A percentile compares a stretch with the other conserved stretches of the same genome.
Conservation (phyloP, 106 monocot species). For the Dendrobium catenatum region DNA sequence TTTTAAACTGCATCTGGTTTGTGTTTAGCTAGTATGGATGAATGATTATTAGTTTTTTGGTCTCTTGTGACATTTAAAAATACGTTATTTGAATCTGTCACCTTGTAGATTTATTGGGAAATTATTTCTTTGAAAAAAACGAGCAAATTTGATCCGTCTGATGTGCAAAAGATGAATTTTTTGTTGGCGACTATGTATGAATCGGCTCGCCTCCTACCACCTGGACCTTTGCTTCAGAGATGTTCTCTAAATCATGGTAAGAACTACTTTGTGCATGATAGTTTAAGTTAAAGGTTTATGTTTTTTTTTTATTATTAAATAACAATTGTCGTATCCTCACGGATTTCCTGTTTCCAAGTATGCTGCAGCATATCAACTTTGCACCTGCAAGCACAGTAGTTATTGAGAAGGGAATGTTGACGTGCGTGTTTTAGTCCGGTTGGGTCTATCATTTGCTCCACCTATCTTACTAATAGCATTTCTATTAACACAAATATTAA, state of each 20-base stretch:
- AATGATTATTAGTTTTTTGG: neutral
- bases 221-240: constrained; percentile 66
- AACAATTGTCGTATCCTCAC: neutral
- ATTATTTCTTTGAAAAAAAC: constrained; percentile 14
- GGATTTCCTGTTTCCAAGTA: neutral
- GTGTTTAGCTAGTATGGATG: too few relatives aligned
- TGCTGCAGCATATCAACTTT: neutral
- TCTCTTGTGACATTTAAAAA: neutral
- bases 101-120: constrained; percentile 49
- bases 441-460: neutral
- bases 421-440: neutral
- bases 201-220: constrained; percentile 67
- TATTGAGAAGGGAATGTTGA: neutral
- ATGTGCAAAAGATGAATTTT: constrained; percentile 43
- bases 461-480: neutral
- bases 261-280: neutral
- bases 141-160: constrained; percentile 6
- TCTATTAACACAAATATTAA: neutral
- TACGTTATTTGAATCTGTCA: neutral
- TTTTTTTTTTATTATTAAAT: neutral
- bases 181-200: constrained; percentile 57
- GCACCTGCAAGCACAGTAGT: neutral
- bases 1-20: too few relatives aligned
- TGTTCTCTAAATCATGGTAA: constrained; percentile 60
- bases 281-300: neutral